Evolutionary conservation across 768 basidiomycete species (phyloP).

Genomic region (Inosperma sp.): DNA sequence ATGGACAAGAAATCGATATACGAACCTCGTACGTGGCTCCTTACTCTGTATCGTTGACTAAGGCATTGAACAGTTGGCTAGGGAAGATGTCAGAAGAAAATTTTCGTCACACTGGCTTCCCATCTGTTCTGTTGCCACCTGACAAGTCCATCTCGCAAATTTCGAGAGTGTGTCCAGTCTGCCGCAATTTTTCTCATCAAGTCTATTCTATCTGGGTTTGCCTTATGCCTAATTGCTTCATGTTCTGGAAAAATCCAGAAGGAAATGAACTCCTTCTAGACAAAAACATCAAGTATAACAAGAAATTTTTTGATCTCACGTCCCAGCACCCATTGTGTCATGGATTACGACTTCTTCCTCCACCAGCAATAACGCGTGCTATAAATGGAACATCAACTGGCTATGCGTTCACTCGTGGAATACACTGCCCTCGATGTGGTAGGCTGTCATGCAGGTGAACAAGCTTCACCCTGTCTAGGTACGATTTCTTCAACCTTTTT

Average conservation of each 20-base stretch:
- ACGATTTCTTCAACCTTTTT: constrained; percentile 4
- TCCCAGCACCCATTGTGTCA: constrained; percentile 29
- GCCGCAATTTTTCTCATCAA: constrained; percentile 41
- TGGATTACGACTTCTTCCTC: constrained; percentile 32
- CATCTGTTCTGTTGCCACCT: not conserved
- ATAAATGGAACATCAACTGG: constrained; percentile 43
- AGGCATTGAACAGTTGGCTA: not conserved
- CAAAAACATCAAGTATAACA: constrained; percentile 44
- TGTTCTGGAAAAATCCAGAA: constrained; percentile 46
- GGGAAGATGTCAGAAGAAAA: not conserved
- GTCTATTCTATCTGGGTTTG: constrained; percentile 65
- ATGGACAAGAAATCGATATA: not conserved
- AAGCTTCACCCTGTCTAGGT: constrained; percentile 14
- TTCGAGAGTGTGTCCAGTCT: constrained; percentile 35
- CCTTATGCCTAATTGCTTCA: constrained; percentile 50
- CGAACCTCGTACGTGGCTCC: not conserved
- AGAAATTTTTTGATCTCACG: constrained; percentile 41
- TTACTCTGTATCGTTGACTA: not conserved
- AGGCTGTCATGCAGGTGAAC: constrained; percentile 76
- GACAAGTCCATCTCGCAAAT: not conserved
- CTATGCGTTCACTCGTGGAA: constrained; percentile 57
- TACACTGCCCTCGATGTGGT: constrained; percentile 66
- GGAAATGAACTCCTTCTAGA: constrained; percentile 22
- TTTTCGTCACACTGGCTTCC: not conserved
- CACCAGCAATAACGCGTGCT: constrained; percentile 16